These are phyloP conservation scores for Obelidium mucronatum DNA, from an alignment of 192 early-diverging fungal genomes.

Conservation along the genomic window DNA sequence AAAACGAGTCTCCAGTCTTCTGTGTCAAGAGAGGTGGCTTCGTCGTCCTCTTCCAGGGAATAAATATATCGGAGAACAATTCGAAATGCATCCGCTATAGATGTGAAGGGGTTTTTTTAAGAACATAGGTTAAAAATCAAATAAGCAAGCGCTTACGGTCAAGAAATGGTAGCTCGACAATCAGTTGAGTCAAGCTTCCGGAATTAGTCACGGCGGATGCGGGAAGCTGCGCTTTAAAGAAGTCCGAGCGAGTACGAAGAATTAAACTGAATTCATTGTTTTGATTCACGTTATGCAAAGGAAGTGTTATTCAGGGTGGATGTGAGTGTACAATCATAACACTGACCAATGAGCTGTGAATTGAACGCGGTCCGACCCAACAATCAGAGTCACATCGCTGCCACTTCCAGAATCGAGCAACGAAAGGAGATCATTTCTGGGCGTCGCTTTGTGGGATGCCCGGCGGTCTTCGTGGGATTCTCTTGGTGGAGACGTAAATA, in stretches of 20 bases:
- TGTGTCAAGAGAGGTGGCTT: slow-evolving; percentile 28
- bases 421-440: slow-evolving; percentile 29
- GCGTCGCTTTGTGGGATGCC: no score
- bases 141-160: slow-evolving; percentile 21
- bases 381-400: slow-evolving; percentile 22
- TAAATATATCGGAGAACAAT: slow-evolving; percentile 36
- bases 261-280: slow-evolving; percentile 35
- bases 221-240: slow-evolving; percentile 13
- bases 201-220: background rate
- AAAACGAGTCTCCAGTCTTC: slow-evolving; percentile 37
- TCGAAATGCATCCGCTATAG: slow-evolving; percentile 33
- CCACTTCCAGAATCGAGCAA: background rate
- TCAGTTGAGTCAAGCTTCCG: background rate
- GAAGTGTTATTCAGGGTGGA: no score
- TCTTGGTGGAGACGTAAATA: no score
- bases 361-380: slow-evolving; percentile 29
- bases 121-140: background rate
- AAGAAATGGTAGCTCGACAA: slow-evolving; percentile 8
- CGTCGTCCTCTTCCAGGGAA: slow-evolving; percentile 34
- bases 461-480: no score
- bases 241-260: slow-evolving; percentile 30
- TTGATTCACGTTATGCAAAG: no score
- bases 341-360: slow-evolving; percentile 35
- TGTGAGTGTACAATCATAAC: background rate
- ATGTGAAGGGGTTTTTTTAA: background rate